These are phyloP conservation scores for Magnusiomyces magnusii DNA, from an alignment of 1,139 yeast species.

Conservation along the genomic window DNA sequence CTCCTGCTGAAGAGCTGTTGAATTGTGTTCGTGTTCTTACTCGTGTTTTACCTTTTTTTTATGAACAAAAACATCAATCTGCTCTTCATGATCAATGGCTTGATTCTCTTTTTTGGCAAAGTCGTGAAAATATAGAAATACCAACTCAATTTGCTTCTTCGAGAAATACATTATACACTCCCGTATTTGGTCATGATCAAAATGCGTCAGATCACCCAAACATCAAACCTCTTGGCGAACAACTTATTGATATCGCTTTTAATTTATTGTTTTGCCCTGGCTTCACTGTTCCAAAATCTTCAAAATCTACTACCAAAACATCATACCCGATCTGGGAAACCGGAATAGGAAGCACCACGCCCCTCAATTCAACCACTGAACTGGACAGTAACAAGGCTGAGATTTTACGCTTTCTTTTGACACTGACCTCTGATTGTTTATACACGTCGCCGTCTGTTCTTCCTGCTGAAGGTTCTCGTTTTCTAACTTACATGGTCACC, in stretches of 20 bases:
- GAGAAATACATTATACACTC: not conserved
- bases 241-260: constrained; percentile 41
- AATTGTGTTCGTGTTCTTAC: constrained; percentile 63
- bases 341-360: constrained; percentile 54
- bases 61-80: constrained; percentile 36
- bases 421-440: constrained; percentile 57
- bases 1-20: constrained; percentile 35
- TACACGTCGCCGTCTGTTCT: constrained; percentile 44
- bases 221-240: constrained; percentile 42
- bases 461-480: constrained; percentile 48
- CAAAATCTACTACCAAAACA: constrained; percentile 16
- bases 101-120: constrained; percentile 42
- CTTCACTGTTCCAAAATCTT: constrained; percentile 44
- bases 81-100: constrained; percentile 34
- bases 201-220: constrained; percentile 5
- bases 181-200: constrained; percentile 2
- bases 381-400: constrained; percentile 63
- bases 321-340: constrained; percentile 57
- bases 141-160: not conserved
- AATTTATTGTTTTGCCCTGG: constrained; percentile 52
- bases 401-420: constrained; percentile 51
- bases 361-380: constrained; percentile 38
- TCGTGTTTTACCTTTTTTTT: constrained; percentile 58
- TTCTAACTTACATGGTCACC: constrained; percentile 52
- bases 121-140: not conserved